Base-by-base conservation (phyloP, 2,329 filamentous ascomycete species). In the Aspergillus felis region DNA sequence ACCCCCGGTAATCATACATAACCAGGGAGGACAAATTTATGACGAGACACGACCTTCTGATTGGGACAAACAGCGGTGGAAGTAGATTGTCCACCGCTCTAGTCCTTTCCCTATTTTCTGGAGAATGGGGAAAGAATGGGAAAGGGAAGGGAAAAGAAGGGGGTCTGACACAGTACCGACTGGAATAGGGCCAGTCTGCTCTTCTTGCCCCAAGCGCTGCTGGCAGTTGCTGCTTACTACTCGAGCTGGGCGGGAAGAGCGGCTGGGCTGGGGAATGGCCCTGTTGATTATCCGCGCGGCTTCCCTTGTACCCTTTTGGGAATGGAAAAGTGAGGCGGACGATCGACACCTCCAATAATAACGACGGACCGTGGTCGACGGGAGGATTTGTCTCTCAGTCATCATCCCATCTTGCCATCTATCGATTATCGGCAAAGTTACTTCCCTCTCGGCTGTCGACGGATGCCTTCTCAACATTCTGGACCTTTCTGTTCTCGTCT, bases 61-160 rank as follows among this genome's bases (percentile, higher is more conserved):
- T 59, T 73, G 71, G 71, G 71, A 73, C 60, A 72, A 72, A 61
- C 71, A 73, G 61, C 70, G 71, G 57, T 73, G 71, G 71, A 73
- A 73, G 61, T 73, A 71, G 61, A 60, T 55, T 38, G 14, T 17
- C 32, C 48, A 32, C 50, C 49, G 22, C 42, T 49, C 17, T 50
- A 27, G n/a, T 44, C 46, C 48, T 47, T 47, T 47, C 44, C 44
- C 44, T 14, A 47, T 22, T 25, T 25, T 14, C 44, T 14, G 12
- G 14, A 24, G 12, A 47, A 47, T 24, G 44, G 44, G 44, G 44
- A 24, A 25, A 47, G 44, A 6, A 27, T 47, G 44, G 12, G 14
- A 25, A 47, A 17, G 22, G 22, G 44, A 47, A 47, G 24, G 14
- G 14, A 10, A 25, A 27, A 47, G 24, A 27, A 47, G 24, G 44